Evolutionary conservation across 1,139 yeast genomes (phyloP), one percentile per base, ranked within the genome.

Genomic region (Keqinozyma sinolaborantium): DNA sequence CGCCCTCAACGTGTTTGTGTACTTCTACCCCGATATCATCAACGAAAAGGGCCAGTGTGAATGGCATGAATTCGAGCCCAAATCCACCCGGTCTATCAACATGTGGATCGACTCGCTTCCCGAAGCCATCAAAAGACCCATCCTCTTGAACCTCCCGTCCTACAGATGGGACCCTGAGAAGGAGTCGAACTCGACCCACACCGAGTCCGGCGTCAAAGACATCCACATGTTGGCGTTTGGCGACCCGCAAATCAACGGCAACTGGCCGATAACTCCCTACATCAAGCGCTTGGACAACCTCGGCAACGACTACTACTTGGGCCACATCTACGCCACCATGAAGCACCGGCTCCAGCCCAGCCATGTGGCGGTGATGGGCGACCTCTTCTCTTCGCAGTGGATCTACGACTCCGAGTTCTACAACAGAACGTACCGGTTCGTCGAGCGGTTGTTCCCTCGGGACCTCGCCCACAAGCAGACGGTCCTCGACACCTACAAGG

Each of bases 161-260:
- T 18, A 18, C 21, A 7, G 10, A 7, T 18, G 21, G 21, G 21
- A 18, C 10, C 21, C 7, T 7, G 21, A 29, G 11, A 26, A 41
- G 2, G 42, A 36, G 8, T 8, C 23, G 5, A 23, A 35, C 9
- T 31, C 36, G 16, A 32, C 44, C 23, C 30, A 39, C 24, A 42
- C 41, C 8, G 34, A 24, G 9, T 13, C 13, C 14, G 13, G 16
- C 2, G 53, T 61, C 10, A 52, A 64, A 13, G 86, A 80, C 46
- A 72, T 83, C 37, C 76, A 75, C 40, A 60, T 83, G 64, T 57
- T 88, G 45, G 82, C 95, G 3, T 82, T 88, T 56, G 98, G 97
- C 8, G 98, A 92, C 52, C 98, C 98, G 0, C 98, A 92, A 58
- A 88, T 92, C 55, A 83, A 90, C 41, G 97, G 97, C 1, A 77